Evolutionary conservation across 2,329 filamentous ascomycete genomes (phyloP).

Genomic region (Pseudocercospora ulei): DNA sequence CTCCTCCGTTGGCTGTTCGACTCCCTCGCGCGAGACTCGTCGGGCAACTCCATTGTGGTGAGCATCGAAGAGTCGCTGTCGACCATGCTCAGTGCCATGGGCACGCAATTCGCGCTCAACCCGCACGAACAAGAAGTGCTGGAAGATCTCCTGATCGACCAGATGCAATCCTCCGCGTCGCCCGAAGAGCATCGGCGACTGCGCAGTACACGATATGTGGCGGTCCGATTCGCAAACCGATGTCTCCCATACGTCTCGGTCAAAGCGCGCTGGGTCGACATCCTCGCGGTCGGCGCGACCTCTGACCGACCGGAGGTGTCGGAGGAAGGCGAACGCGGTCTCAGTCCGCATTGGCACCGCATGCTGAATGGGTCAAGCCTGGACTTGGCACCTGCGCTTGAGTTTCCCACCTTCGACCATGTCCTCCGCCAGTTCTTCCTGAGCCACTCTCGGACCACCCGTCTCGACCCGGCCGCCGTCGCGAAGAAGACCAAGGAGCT

Average conservation of each 20-base stretch:
- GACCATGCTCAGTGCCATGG: conserved; percentile 56
- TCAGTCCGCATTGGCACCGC: conserved; percentile 67
- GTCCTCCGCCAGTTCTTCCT: conserved; percentile 41
- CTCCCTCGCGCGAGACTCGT: conserved; percentile 70
- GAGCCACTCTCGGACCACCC: conserved; percentile 26
- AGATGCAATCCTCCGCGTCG: conserved; percentile 38
- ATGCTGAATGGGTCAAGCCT: conserved; percentile 46
- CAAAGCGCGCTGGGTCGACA: conserved; percentile 74
- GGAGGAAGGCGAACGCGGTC: conserved; percentile 80
- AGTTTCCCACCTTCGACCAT: conserved; percentile 40
- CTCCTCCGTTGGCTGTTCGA: conserved; percentile 69
- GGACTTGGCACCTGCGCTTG: conserved; percentile 22
- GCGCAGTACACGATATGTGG: conserved; percentile 70
- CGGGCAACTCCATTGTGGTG: conserved; percentile 61
- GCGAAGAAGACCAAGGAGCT: conserved; percentile 19
- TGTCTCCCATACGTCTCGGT: conserved; percentile 73
- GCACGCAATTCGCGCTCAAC: conserved; percentile 37
- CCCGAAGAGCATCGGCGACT: conserved; percentile 27
- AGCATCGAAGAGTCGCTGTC: conserved; percentile 85
- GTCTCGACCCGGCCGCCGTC: conserved; percentile 25
- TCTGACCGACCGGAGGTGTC: conserved; percentile 70
- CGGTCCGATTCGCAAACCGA: conserved; percentile 80
- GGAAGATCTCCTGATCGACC: conserved; percentile 54
- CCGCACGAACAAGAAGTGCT: conserved; percentile 39
- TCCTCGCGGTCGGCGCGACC: conserved; percentile 62